These are phyloP conservation scores for Agaricus subrufescens DNA, from an alignment of 768 basidiomycete genomes.

Conservation along the genomic window DNA sequence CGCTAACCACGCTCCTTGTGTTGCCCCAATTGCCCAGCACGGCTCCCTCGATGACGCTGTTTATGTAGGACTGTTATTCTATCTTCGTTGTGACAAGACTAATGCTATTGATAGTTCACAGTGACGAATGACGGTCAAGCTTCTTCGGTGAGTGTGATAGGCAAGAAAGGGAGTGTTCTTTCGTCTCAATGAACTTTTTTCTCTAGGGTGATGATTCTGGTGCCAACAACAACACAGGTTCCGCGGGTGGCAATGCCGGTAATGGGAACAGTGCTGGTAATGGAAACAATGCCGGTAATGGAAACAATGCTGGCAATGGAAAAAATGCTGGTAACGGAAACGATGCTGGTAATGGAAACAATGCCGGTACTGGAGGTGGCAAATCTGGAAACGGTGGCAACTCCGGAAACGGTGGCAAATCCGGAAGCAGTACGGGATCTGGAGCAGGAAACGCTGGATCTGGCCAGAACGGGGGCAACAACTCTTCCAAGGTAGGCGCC, in stretches of 20 bases:
- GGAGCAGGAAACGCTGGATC: slow-evolving; percentile 2
- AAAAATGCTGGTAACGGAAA: too few species aligned
- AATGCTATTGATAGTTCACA: slow-evolving; percentile 11
- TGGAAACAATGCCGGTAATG: not conserved
- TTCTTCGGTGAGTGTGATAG: not conserved
- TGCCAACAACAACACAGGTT: not conserved
- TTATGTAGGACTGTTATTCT: slow-evolving; percentile 37
- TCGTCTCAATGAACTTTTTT: not conserved
- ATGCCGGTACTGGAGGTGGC: not conserved
- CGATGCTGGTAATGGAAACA: too few species aligned
- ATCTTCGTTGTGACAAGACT: not conserved
- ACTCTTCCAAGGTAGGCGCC: not conserved
- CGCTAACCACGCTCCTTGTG: slow-evolving; percentile 55
- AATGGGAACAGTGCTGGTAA: slow-evolving; percentile 1
- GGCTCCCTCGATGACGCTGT: slow-evolving; percentile 52
- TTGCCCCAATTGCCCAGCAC: slow-evolving; percentile 58
- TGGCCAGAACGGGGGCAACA: slow-evolving; percentile 2
- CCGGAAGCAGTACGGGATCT: not conserved
- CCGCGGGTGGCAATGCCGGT: not conserved
- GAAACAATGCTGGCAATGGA: not conserved
- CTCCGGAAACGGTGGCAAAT: not conserved
- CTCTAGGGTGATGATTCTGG: not conserved
- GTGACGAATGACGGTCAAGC: slow-evolving; percentile 12
- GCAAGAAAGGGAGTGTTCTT: not conserved
- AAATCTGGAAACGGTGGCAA: slow-evolving; percentile 3